Conservation (phyloP, 2,329 filamentous ascomycete species). For the Colletotrichum salicis region DNA sequence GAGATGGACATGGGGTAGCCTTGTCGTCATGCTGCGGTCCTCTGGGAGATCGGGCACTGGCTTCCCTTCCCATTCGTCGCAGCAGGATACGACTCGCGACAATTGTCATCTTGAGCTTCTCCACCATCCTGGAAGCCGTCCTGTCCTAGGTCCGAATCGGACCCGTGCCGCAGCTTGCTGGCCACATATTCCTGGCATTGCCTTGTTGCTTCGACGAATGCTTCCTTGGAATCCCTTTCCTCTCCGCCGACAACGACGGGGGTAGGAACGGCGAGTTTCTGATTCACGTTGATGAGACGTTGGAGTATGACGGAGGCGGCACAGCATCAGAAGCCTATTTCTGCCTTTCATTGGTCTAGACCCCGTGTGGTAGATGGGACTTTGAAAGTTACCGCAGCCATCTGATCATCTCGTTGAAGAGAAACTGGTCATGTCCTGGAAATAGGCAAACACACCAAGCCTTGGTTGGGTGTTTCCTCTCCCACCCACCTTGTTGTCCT, state of each 20-base stretch:
- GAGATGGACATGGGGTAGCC: conserved; percentile 12
- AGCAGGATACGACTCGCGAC: neutral
- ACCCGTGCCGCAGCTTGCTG: neutral
- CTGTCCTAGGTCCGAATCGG: neutral
- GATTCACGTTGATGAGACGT: conserved; percentile 22
- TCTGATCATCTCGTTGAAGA: neutral
- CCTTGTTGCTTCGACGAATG: neutral
- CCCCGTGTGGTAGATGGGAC: neutral
- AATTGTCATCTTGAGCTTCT: neutral
- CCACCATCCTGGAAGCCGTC: neutral
- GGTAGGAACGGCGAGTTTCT: neutral
- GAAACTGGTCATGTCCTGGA: neutral
- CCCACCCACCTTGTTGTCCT: neutral
- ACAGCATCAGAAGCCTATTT: neutral
- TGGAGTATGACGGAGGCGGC: neutral
- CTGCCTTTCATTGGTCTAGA: neutral
- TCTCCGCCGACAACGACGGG: neutral
- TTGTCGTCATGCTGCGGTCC: neutral
- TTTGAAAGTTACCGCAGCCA: neutral
- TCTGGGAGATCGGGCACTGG: neutral
- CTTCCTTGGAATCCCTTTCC: neutral
- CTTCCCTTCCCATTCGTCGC: conserved; percentile 9
- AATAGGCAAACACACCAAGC: neutral
- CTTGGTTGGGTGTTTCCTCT: neutral
- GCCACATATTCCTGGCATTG: neutral